Base-by-base conservation (phyloP, 169 alveolate genomes). In the Theileria orientalis region DNA sequence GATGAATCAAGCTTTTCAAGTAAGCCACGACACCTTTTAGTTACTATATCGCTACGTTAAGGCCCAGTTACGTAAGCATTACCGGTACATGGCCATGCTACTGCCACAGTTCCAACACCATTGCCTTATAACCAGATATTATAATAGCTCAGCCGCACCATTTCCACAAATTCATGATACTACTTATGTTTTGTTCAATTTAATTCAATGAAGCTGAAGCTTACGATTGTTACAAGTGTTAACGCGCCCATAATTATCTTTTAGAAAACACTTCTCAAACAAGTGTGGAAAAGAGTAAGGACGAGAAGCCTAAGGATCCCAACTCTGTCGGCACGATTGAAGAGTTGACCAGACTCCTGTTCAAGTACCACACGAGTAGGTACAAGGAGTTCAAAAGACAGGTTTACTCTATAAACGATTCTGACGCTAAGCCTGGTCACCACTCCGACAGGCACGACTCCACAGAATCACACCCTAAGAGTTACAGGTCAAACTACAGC, bases 291-390 rank as follows among this genome's bases (percentile, higher is more conserved):
- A 49, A 23, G 27, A 46, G 3, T 13, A 49, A 67, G 41, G 52
- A 46, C 1, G 52, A 67, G 14, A 49, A 67, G 14, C 30, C 44
- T 25, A 67, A 51, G 32, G 47, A 67, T 7, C 59, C 40, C 29
- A 67, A 67, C 42, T 29, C 41, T 14, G n/a, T 11, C 64, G 75
- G 52, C 3, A 14, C 62, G 19, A 72, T 67, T 21, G 75, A 67
- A n/a, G 75, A 67, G 19, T 16, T 67, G 3, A 67, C 64, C 71
- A 67, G 25, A 27, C 23, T 32, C 23, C 61, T 67, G 14, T 29
- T 67, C 23, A 67, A 67, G 69, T 67, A 41, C 33, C 75, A 67
- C 44, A 25, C 71, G 13, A 67, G 23, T 1, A 25, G 69, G 25
- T 67, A 21, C 19, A 67, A 67, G 41, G 75, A 67, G 23, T 35